Percentiles rank a stretch among this genome's conserved stretches.
These are phyloP conservation scores for Colletotrichum horii DNA, from an alignment of 2,329 filamentous ascomycete genomes.

Conservation along the genomic window DNA sequence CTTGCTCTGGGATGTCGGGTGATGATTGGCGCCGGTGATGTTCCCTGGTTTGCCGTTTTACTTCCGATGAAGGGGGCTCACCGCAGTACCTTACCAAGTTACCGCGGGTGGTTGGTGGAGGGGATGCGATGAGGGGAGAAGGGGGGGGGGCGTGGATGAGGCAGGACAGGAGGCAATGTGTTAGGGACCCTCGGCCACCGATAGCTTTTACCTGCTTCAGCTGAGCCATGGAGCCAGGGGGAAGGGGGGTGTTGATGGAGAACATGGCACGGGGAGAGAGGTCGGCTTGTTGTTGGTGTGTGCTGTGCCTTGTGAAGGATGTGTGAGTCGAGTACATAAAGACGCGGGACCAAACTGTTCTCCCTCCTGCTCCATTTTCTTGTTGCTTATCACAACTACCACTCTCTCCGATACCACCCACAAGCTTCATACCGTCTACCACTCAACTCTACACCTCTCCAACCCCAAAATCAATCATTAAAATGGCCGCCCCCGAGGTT, in stretches of 20 bases:
- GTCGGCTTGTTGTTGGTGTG: background rate
- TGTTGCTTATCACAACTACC: background rate
- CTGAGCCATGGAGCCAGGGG: background rate
- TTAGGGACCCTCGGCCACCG: constrained; percentile 14
- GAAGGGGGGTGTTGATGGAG: background rate
- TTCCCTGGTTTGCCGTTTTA: background rate
- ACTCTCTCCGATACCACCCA: background rate
- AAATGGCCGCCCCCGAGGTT: constrained; percentile 46
- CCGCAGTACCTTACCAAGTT: background rate
- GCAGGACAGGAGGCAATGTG: background rate
- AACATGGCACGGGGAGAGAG: background rate
- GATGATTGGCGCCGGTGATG: constrained; percentile 5
- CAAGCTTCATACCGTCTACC: too few species aligned
- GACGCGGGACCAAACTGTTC: background rate
- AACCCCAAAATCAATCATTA: constrained; percentile 19
- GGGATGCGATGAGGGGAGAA: background rate
- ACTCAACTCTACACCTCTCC: background rate
- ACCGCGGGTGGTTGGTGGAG: background rate
- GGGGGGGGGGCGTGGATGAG: background rate
- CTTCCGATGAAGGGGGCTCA: constrained; percentile 7
- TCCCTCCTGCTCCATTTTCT: too few species aligned
- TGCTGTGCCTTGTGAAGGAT: background rate
- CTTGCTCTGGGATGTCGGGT: background rate
- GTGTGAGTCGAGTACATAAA: constrained; percentile 13
- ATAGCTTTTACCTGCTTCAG: background rate